These are phyloP conservation scores for Astragalus glycyphyllos DNA, from an alignment of 306 rosid species.

Conservation along the genomic window DNA sequence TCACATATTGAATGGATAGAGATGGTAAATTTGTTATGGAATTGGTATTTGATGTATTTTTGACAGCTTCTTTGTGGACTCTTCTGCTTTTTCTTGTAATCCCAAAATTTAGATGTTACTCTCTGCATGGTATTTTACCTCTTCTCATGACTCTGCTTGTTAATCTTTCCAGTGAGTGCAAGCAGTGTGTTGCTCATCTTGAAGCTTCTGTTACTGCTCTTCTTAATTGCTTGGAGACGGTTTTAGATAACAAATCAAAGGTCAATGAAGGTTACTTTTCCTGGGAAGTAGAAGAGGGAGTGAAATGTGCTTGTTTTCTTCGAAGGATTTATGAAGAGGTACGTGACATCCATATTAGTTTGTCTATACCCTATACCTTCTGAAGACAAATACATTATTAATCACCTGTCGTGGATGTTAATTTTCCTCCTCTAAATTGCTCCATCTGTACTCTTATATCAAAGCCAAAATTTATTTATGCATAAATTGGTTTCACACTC, in stretches of 20 bases:
- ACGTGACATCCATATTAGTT: constrained; percentile 37
- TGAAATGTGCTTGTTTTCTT: constrained; percentile 80
- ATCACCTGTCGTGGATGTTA: constrained; percentile 31
- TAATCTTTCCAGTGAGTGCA: constrained; percentile 65
- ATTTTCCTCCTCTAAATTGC: constrained; percentile 22
- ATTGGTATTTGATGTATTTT: constrained; percentile 33
- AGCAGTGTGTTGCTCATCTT: constrained; percentile 65
- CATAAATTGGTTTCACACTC: constrained; percentile 24
- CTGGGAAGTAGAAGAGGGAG: constrained; percentile 82
- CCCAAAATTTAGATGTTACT: constrained; percentile 12
- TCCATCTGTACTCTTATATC: constrained; percentile 25
- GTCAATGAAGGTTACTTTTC: constrained; percentile 57
- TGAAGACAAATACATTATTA: not conserved
- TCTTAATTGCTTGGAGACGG: constrained; percentile 79
- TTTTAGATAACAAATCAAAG: constrained; percentile 53
- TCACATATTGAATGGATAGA: not conserved
- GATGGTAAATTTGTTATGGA: constrained; percentile 6
- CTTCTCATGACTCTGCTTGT: constrained; percentile 26
- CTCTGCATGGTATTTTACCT: constrained; percentile 24
- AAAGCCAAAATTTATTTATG: constrained; percentile 8
- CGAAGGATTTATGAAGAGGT: constrained; percentile 92
- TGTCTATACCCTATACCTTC: constrained; percentile 20
- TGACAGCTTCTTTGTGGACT: constrained; percentile 24
- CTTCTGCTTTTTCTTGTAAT: constrained; percentile 33
- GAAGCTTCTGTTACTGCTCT: constrained; percentile 83